Evolutionary conservation across 768 basidiomycete genomes (phyloP), one percentile per base, ranked within the genome.

Genomic region (Russula vinacea): DNA sequence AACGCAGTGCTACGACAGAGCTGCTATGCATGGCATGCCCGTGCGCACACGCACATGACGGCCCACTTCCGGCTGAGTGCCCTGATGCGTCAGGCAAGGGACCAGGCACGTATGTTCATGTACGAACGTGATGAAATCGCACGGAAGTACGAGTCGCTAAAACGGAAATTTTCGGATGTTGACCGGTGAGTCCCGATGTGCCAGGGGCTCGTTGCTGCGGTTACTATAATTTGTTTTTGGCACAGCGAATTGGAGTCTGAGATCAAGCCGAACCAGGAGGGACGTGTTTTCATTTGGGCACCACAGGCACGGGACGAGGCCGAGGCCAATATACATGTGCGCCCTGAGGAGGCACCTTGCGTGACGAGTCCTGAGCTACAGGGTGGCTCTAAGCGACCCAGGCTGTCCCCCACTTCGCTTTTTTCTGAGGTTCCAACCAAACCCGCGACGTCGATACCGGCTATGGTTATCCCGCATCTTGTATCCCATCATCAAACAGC

Each of bases 161-260:
- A 65, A 42, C 63, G 67, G 62, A 67, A 66, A 45, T 63, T 65
- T 32, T 65, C 64, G 60, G 64, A 61, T 45, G 55, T 65, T 2
- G 49, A 57, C 64, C 64, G 60, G 64, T 65, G 59, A 37, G 61
- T 56, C 37, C 56, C 58, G 61, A 54, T 2, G 51, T 19, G 10
- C 22, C 10, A 19, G 40, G 39, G 17, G 26, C 26, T 24, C 35
- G 14, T 39, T 65, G 54, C 56, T 37, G 9, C 29, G 29, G 29
- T 29, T 29, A 29, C 29, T 29, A 29, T 29, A 24, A 10, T n/a
- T 45, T 40, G n/a, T 19, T 22, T 45, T 42, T 35, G 33, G 10
- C 56, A 26, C 33, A 65, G 64, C 5, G 40, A 56, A 6, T 1
- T 24, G 42, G 33, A 45, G 9, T 33, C 40, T 24, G 54, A 51